Conservation (phyloP, 306 rosid genomes). For the Pachyrhizus erosus region DNA sequence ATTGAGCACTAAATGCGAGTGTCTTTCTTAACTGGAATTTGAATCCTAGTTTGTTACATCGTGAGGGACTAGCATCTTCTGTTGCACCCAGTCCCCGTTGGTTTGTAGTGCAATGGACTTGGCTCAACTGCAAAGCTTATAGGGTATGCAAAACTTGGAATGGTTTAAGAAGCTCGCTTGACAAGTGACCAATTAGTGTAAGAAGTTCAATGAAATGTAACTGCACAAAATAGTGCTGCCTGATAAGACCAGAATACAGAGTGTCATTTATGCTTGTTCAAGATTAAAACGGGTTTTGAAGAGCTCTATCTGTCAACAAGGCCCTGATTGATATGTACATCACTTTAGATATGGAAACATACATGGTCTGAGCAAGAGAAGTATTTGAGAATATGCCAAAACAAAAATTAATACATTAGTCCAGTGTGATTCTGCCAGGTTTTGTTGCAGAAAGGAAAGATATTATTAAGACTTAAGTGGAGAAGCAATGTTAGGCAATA, state of each 20-base stretch:
- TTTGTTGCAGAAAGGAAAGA: background rate
- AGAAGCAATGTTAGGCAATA: background rate
- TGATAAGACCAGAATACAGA: conserved; percentile 68
- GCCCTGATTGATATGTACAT: too few species aligned
- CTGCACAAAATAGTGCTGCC: conserved; percentile 46
- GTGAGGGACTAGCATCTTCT: too few species aligned
- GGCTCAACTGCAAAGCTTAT: conserved; percentile 70
- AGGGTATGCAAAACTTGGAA: conserved; percentile 66
- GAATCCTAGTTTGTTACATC: too few species aligned
- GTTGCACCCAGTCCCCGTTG: too few species aligned
- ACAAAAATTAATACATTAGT: background rate
- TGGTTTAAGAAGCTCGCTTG: conserved; percentile 59
- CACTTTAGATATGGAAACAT: too few species aligned
- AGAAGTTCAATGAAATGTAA: conserved; percentile 69
- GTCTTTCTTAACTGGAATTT: too few species aligned
- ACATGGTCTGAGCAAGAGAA: conserved; percentile 61
- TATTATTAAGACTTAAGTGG: background rate
- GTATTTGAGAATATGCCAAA: too few species aligned
- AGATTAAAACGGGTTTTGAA: conserved; percentile 60
- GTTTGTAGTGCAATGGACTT: too few species aligned
- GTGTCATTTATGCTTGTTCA: conserved; percentile 79
- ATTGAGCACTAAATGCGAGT: too few species aligned
- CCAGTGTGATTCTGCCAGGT: background rate
- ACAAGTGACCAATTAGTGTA: conserved; percentile 61
- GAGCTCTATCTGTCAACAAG: conserved; percentile 59